These are phyloP conservation scores for Cladorrhinum samala DNA, from an alignment of 495 filamentous ascomycete species.

Conservation along the genomic window DNA sequence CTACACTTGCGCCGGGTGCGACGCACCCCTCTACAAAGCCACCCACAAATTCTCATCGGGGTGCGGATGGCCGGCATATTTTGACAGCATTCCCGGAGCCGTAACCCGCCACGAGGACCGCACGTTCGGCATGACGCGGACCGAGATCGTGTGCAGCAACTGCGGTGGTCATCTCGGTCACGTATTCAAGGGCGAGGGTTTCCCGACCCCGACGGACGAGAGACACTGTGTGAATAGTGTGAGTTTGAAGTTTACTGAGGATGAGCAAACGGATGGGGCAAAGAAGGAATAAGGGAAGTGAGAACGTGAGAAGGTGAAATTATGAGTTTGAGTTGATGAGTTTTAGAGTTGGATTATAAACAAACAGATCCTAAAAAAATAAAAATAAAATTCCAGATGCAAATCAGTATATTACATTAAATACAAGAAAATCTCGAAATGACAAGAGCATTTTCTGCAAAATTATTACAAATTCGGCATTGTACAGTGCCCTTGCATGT, in stretches of 20 bases:
- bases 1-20: slow-evolving; percentile 81
- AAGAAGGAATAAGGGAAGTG: slow-evolving; percentile 27
- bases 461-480: background rate
- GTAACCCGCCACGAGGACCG: slow-evolving; percentile 73
- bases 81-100: slow-evolving; percentile 84
- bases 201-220: slow-evolving; percentile 85
- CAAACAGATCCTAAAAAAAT: no score
- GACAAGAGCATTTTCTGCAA: background rate
- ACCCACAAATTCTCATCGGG: slow-evolving; percentile 91
- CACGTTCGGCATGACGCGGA: slow-evolving; percentile 75
- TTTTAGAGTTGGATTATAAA: background rate
- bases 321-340: background rate
- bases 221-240: slow-evolving; percentile 95
- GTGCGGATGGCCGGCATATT: slow-evolving; percentile 98
- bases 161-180: slow-evolving; percentile 95
- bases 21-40: slow-evolving; percentile 82
- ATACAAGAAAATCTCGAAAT: no score
- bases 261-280: slow-evolving; percentile 53
- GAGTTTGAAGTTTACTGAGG: slow-evolving; percentile 70
- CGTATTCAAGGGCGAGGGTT: slow-evolving; percentile 96
- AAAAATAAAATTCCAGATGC: no score
- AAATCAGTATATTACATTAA: no score
- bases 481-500: background rate
- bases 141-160: slow-evolving; percentile 87
- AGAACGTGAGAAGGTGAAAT: background rate